Evolutionary conservation across 2,329 filamentous ascomycete species (phyloP).

Genomic region (Capronia americana): DNA sequence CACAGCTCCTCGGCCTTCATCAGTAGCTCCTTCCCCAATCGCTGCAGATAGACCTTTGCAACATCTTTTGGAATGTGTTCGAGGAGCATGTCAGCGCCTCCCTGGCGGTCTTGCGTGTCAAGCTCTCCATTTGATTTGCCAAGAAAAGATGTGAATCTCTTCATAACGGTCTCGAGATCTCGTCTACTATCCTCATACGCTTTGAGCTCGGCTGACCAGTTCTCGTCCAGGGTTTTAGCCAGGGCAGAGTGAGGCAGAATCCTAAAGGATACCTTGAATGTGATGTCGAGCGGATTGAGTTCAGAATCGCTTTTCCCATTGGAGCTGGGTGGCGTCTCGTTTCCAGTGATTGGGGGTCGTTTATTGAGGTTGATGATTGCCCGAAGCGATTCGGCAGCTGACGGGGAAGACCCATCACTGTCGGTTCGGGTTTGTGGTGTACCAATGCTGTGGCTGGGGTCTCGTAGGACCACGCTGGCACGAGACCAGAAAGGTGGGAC

Average conservation of each 20-base stretch:
- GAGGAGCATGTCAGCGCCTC: slow-evolving; percentile 37
- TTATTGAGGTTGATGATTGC: neutral
- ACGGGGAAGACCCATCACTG: neutral
- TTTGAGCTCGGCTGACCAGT: slow-evolving; percentile 82
- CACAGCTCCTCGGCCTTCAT: slow-evolving; percentile 41
- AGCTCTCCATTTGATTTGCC: slow-evolving; percentile 3
- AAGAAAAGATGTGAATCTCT: slow-evolving; percentile 23
- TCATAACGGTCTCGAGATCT: slow-evolving; percentile 69
- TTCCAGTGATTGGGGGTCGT: neutral
- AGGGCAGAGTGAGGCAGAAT: slow-evolving; percentile 69
- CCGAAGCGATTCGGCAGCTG: neutral
- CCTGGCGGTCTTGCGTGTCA: neutral
- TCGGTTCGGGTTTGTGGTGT: neutral
- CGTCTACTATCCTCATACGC: slow-evolving; percentile 81
- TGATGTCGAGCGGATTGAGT: slow-evolving; percentile 62
- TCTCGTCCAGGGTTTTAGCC: slow-evolving; percentile 77
- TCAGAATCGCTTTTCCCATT: neutral
- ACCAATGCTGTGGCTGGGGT: neutral
- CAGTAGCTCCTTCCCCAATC: slow-evolving; percentile 72
- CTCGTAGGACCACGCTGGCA: slow-evolving; percentile 11
- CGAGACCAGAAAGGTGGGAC: slow-evolving; percentile 79
- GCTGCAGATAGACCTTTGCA: slow-evolving; percentile 73
- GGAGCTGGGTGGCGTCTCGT: slow-evolving; percentile 6
- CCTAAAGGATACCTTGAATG: slow-evolving; percentile 86
- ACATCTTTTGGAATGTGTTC: slow-evolving; percentile 67